Evolutionary conservation across 2,329 filamentous ascomycete species (phyloP).

Genomic region (Aspergillus tamarii): DNA sequence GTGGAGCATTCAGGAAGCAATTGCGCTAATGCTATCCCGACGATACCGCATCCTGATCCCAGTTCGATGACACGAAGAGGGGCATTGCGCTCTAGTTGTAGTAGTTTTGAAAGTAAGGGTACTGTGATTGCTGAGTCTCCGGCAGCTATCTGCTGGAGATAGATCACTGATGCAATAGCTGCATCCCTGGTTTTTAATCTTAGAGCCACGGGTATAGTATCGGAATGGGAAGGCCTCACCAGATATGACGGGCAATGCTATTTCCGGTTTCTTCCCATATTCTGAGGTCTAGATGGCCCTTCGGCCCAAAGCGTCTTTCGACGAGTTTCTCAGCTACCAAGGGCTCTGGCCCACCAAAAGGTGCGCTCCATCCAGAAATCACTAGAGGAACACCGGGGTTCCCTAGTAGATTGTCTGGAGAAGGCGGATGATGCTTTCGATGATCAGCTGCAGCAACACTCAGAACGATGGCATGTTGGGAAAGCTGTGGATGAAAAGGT

Average conservation of each 20-base stretch:
- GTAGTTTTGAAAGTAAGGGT: conserved; percentile 36
- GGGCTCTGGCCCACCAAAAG: conserved; percentile 43
- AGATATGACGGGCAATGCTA: conserved; percentile 72
- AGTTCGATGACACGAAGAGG: conserved; percentile 63
- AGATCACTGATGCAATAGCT: conserved; percentile 59
- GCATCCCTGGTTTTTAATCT: conserved; percentile 54
- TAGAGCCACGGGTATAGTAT: conserved; percentile 12
- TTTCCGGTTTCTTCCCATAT: conserved; percentile 74
- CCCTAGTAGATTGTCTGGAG: conserved; percentile 26
- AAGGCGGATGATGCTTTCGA: conserved; percentile 12
- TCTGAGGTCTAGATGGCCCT: conserved; percentile 44
- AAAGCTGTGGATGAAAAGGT: conserved; percentile 30
- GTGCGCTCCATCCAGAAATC: conserved; percentile 61
- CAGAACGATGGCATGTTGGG: conserved; percentile 32
- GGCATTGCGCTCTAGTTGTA: conserved; percentile 30
- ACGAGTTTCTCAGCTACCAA: conserved; percentile 55
- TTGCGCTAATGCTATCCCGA: conserved; percentile 65
- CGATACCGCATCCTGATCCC: conserved; percentile 70
- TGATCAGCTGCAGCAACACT: conserved; percentile 24
- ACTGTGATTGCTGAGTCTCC: conserved; percentile 26
- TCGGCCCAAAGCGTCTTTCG: conserved; percentile 56
- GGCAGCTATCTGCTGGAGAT: conserved; percentile 51
- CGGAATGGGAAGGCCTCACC: conserved; percentile 49
- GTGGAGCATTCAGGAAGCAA: conserved; percentile 56
- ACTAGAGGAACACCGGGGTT: conserved; percentile 46